These are phyloP conservation scores for Phytophthora chlamydospora DNA, from an alignment of 352 stramenopile genomes.

Conservation along the genomic window DNA sequence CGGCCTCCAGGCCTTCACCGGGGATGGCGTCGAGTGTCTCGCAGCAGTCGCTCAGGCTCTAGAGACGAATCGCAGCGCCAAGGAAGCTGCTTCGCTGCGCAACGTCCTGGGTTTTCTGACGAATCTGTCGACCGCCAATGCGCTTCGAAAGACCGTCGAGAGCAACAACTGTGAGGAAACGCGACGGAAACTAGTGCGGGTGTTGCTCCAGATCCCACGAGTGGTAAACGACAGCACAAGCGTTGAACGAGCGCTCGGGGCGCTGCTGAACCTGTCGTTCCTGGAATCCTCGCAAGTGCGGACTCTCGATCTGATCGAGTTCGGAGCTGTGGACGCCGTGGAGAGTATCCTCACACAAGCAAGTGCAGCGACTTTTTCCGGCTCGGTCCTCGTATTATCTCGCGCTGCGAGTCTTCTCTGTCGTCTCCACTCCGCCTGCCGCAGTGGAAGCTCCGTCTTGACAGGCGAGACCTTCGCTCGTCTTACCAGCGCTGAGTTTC, in stretches of 20 bases:
- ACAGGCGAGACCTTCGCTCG: neutral
- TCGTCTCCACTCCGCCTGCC: conserved; percentile 48
- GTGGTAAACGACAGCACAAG: conserved; percentile 3
- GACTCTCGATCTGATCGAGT: conserved; percentile 35
- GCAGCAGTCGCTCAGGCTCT: conserved; percentile 16
- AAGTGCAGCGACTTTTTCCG: conserved; percentile 13
- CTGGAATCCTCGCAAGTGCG: conserved; percentile 40
- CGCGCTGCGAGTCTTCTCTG: conserved; percentile 63
- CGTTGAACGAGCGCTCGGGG: conserved; percentile 56
- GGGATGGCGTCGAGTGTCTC: conserved; percentile 15
- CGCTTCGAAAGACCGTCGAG: conserved; percentile 34
- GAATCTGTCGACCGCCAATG: conserved; percentile 58
- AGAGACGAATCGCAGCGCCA: conserved; percentile 1
- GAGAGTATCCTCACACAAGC: conserved; percentile 29
- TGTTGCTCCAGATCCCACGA: conserved; percentile 23
- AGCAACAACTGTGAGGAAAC: conserved; percentile 16
- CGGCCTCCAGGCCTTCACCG: conserved; percentile 33
- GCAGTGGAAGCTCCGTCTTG: neutral
- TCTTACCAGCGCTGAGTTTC: conserved; percentile 24
- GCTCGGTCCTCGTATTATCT: conserved; percentile 44
- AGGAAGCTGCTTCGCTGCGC: conserved; percentile 11
- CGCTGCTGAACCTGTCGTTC: conserved; percentile 74
- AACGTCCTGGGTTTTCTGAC: conserved; percentile 63
- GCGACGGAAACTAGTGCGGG: conserved; percentile 29
- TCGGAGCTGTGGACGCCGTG: conserved; percentile 20